Evolutionary conservation across 2,329 filamentous ascomycete genomes (phyloP).

Genomic region (Venturia pyrina): DNA sequence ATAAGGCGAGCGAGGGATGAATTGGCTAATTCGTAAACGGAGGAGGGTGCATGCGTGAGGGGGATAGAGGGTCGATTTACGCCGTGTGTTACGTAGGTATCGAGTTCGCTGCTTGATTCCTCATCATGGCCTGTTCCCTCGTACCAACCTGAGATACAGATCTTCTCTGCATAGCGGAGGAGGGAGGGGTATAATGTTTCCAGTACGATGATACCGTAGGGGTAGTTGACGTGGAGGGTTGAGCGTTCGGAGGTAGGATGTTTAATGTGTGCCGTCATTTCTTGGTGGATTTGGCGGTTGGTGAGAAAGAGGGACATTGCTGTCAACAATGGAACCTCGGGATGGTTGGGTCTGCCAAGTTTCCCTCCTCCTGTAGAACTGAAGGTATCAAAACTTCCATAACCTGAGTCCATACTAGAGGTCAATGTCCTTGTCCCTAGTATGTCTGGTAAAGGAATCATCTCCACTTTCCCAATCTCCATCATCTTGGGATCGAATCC

Average conservation of each 20-base stretch:
- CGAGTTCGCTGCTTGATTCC: too few species aligned
- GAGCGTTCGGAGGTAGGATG: neutral
- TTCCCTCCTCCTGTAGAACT: neutral
- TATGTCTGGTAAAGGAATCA: neutral
- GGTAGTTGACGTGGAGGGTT: slow-evolving; percentile 10
- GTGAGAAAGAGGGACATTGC: slow-evolving; percentile 5
- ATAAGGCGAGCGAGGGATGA: neutral
- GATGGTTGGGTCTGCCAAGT: neutral
- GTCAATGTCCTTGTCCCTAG: neutral
- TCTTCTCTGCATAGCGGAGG: neutral
- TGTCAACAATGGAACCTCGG: neutral
- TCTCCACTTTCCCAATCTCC: slow-evolving; percentile 3
- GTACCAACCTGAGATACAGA: slow-evolving; percentile 8
- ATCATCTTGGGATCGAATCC: slow-evolving; percentile 3
- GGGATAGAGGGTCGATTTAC: neutral
- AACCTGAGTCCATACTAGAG: slow-evolving; percentile 10
- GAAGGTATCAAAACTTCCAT: neutral
- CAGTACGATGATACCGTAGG: slow-evolving; percentile 11
- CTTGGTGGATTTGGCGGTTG: slow-evolving; percentile 8
- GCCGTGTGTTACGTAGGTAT: neutral
- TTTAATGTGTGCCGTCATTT: slow-evolving; percentile 5
- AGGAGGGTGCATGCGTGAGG: neutral
- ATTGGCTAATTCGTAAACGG: neutral
- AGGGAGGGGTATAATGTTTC: slow-evolving; percentile 7
- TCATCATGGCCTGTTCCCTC: neutral